Base-by-base conservation (phyloP, 2,329 filamentous ascomycete species). In the Diaporthe ampelina region DNA sequence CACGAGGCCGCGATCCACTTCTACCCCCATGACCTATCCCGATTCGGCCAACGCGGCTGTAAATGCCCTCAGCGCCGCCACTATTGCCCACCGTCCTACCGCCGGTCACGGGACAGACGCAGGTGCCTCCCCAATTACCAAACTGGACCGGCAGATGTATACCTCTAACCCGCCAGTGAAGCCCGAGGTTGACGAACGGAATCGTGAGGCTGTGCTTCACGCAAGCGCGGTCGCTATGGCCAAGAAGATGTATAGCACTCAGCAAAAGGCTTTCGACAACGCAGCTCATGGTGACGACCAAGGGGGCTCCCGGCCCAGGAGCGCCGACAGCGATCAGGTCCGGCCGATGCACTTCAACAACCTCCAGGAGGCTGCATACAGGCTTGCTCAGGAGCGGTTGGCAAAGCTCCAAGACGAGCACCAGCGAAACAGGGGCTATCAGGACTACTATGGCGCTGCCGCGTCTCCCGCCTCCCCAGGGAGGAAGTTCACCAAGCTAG, bases 171-270 rank as follows among this genome's bases (percentile, higher is more conserved):
- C 95, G 5, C 92, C 92, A 0, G 90, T 97, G 4, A 88, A 90
- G 35, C 85, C 89, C 2, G 94, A 97, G 79, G 84, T 91, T 0
- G 92, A 97, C 54, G 95, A 98, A 79, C 89, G 92, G 81, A 91
- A 90, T 76, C 91, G 90, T 74, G 90, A 92, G 58, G 93, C 95
- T 77, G 91, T 92, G 6, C 86, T 97, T 3, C 93, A 93, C 76
- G 94, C 95, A 40, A 96, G 95, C 26, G 95, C 95, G 3, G 86
- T 98, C 4, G 94, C 94, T 15, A 97, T 98, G 95, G 95, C 95
- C 9, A 94, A 93, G 83, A 91, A 93, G 78, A 96, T 98, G 91
- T 98, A 95, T 80, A 90, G 87, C 15, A 86, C 90, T 45, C 92
- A 95, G 78, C 91, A 94, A 76, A 90, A 88, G 75, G 88, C 88